Evolutionary conservation across 768 basidiomycete species (phyloP), one percentile per base, ranked within the genome.

Genomic region (Galerina marginata): DNA sequence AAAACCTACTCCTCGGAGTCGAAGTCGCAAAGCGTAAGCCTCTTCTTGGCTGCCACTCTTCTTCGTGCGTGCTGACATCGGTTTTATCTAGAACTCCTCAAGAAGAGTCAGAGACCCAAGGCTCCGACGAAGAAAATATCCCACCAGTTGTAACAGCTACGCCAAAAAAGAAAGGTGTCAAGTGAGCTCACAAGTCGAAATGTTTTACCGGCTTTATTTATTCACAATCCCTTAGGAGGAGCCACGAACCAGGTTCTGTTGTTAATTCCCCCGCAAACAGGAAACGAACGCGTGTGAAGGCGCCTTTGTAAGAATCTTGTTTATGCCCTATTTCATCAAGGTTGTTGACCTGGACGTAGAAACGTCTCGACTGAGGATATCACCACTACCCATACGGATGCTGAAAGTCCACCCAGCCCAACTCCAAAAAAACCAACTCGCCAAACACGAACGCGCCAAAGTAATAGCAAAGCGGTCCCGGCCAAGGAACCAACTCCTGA

Each of bases 111-210:
- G 63, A 59, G 4, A 52, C 55, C 42, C 39, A 65, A 29, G 51
- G 50, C 39, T 68, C 67, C 10, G 64, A 66, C 36, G 66, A 62
- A 25, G 67, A 67, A 58, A 66, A 70, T 58, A 61, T 57, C 29
- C 62, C 57, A 15, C 65, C 72, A 42, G 63, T 63, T 36, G 56
- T 62, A 44, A 60, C 54, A 6, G 56, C 50, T 14, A 74, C 74
- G 2, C 75, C 74, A 7, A 74, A 71, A 63, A 72, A 68, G 60
- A 66, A 71, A 58, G 73, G 74, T 38, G 61, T 69, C 7, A 77
- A 75, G 74, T 77, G 42, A 58, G 70, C 64, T 12, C 25, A 26
- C 2, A 23, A 10, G 39, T 20, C 9, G 4, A 9, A 9, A 29
- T 26, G 26, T 25, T 10, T 12, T 20, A 7, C 12, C 29, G 10